Conservation (phyloP, 345 rosid species). For the Tarenaya hassleriana region DNA sequence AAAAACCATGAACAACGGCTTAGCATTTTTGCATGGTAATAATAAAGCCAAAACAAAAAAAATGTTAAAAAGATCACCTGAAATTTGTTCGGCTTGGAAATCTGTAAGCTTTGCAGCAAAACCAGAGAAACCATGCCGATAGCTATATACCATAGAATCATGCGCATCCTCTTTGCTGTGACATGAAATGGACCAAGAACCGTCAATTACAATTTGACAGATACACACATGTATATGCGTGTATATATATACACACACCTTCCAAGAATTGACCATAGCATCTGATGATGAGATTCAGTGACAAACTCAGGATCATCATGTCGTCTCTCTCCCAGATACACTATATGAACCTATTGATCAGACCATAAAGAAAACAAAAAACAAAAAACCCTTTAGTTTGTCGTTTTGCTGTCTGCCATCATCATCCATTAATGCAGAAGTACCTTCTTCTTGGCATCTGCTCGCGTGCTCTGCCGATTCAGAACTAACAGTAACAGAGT, state of each 20-base stretch:
- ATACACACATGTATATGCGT: too few relatives aligned
- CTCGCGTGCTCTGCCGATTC: background rate
- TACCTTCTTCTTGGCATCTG: slow-evolving; percentile 23
- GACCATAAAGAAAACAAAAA: too few relatives aligned
- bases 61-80: slow-evolving; percentile 23
- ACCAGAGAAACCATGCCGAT: slow-evolving; percentile 42
- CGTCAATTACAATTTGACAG: background rate
- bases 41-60: background rate
- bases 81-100: slow-evolving; percentile 33
- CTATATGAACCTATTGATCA: slow-evolving; percentile 27
- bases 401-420: too few relatives aligned
- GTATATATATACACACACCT: slow-evolving; percentile 16
- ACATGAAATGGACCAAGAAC: background rate
- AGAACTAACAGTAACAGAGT: slow-evolving; percentile 13
- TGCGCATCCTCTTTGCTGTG: slow-evolving; percentile 35
- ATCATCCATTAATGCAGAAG: background rate
- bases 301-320: slow-evolving; percentile 28
- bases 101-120: slow-evolving; percentile 43
- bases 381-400: background rate
- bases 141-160: slow-evolving; percentile 44
- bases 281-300: slow-evolving; percentile 27
- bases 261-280: slow-evolving; percentile 26
- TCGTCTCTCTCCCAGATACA: slow-evolving; percentile 33
- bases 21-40: too few relatives aligned
- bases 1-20: background rate